phyloP scores from a whole-genome alignment of 192 early-diverging fungal genomes.

The Jimgerdemannia flammicorona region DNA sequence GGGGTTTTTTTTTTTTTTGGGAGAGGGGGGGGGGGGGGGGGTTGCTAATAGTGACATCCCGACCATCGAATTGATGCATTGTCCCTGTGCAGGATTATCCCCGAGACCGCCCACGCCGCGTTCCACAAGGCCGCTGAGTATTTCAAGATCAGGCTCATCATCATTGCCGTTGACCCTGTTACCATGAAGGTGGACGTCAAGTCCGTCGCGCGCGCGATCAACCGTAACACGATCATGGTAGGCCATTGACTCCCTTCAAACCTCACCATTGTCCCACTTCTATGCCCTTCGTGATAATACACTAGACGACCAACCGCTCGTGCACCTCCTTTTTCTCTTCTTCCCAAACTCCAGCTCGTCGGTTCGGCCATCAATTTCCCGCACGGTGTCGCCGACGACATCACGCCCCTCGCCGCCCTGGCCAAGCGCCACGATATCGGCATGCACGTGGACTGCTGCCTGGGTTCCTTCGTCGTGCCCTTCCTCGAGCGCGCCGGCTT shows the following conservation, averaged over 20 bases:
- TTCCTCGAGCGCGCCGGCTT: conserved; percentile 93
- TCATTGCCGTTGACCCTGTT: conserved; percentile 76
- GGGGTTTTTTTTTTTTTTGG: conserved; percentile 1
- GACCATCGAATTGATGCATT: neutral
- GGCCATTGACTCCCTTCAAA: neutral
- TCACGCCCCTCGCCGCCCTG: conserved; percentile 70
- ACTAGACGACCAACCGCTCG: too few relatives aligned
- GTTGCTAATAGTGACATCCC: neutral
- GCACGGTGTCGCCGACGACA: conserved; percentile 91
- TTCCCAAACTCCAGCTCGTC: conserved; percentile 40
- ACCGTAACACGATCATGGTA: conserved; percentile 86
- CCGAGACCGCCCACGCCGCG: conserved; percentile 92
- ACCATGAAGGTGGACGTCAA: conserved; percentile 76
- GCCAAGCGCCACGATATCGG: conserved; percentile 81
- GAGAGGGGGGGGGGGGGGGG: neutral
- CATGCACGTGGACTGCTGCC: conserved; percentile 94
- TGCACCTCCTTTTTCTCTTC: neutral
- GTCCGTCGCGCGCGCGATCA: conserved; percentile 76
- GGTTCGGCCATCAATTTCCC: conserved; percentile 93
- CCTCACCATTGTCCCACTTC: neutral
- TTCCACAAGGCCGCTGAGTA: conserved; percentile 94
- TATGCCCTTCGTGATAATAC: too few relatives aligned
- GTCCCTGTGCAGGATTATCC: conserved; percentile 62
- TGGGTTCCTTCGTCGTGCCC: conserved; percentile 93
- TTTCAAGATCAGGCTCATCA: conserved; percentile 85